These are phyloP conservation scores for Danielia reshetovae DNA, from an alignment of 805 yeast genomes.

Conservation along the genomic window DNA sequence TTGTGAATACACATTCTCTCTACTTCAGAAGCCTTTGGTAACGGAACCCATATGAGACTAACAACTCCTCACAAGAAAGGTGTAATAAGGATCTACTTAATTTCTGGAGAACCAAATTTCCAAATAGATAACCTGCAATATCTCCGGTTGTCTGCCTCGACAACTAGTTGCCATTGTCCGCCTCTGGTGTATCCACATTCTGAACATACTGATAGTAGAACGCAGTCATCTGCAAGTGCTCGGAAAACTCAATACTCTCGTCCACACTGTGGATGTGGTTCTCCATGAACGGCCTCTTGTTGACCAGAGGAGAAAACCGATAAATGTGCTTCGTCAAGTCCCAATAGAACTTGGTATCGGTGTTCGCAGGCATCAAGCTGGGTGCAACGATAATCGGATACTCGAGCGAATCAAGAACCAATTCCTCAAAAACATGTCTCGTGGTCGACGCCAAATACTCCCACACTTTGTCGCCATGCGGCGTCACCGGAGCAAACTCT, in stretches of 20 bases:
- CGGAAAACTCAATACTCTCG: constrained; percentile 51
- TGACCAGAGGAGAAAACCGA: constrained; percentile 51
- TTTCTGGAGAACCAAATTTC: not conserved
- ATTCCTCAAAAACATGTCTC: constrained; percentile 45
- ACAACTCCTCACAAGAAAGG: not conserved
- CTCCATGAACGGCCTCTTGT: constrained; percentile 23
- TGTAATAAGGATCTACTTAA: not conserved
- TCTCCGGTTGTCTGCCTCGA: not conserved
- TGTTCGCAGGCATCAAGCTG: constrained; percentile 61
- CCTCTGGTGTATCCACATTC: constrained; percentile 14
- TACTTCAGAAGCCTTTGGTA: too few species aligned
- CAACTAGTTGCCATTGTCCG: constrained; percentile 4
- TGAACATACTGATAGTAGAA: constrained; percentile 39
- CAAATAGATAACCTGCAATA: not conserved
- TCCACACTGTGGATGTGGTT: constrained; percentile 52
- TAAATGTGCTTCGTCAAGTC: constrained; percentile 54
- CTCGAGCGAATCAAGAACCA: constrained; percentile 26
- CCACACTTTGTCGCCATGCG: constrained; percentile 34
- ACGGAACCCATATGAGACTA: too few species aligned
- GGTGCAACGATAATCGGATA: constrained; percentile 48
- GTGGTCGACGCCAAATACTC: constrained; percentile 39
- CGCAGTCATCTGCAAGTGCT: constrained; percentile 59
- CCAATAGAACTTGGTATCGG: constrained; percentile 71
- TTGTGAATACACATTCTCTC: too few species aligned
- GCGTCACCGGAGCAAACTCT: constrained; percentile 12